These are phyloP conservation scores for Rhypophila decipiens DNA, from an alignment of 495 filamentous ascomycete species.

Conservation along the genomic window DNA sequence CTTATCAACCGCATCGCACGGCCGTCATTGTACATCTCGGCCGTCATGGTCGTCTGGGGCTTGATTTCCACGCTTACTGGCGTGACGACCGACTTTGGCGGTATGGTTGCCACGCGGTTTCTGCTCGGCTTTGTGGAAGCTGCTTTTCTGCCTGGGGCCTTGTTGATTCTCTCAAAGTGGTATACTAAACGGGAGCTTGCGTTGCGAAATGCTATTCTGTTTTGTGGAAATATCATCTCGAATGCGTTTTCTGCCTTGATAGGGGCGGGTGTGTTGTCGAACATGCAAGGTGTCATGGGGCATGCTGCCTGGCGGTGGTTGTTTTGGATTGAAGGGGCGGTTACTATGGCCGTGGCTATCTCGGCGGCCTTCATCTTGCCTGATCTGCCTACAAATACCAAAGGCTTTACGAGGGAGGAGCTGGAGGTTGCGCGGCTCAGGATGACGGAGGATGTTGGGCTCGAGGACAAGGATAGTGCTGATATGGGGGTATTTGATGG, in stretches of 20 bases:
- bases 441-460: constrained; percentile 69
- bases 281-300: constrained; percentile 43
- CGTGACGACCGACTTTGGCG: constrained; percentile 50
- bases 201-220: constrained; percentile 52
- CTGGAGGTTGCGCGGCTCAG: constrained; percentile 59
- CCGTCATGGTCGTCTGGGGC: constrained; percentile 62
- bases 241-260: constrained; percentile 58
- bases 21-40: constrained; percentile 40
- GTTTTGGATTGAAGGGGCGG: constrained; percentile 63
- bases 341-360: constrained; percentile 38
- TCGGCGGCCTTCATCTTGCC: constrained; percentile 58
- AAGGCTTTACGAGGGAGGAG: constrained; percentile 63
- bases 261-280: constrained; percentile 47
- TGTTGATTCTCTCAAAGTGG: constrained; percentile 50
- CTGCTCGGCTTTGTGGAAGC: constrained; percentile 58
- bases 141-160: constrained; percentile 38
- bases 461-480: constrained; percentile 59
- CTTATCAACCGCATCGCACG: constrained; percentile 33
- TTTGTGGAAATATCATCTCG: constrained; percentile 54
- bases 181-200: constrained; percentile 50
- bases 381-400: constrained; percentile 65
- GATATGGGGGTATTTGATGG: constrained; percentile 57
- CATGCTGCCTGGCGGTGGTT: constrained; percentile 56
- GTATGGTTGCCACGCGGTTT: constrained; percentile 58
- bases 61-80: constrained; percentile 58